Percentiles rank a stretch among this genome's conserved stretches.
phyloP scores from a whole-genome alignment of 2,329 filamentous ascomycete genomes.

The Drechslerella dactyloides region DNA sequence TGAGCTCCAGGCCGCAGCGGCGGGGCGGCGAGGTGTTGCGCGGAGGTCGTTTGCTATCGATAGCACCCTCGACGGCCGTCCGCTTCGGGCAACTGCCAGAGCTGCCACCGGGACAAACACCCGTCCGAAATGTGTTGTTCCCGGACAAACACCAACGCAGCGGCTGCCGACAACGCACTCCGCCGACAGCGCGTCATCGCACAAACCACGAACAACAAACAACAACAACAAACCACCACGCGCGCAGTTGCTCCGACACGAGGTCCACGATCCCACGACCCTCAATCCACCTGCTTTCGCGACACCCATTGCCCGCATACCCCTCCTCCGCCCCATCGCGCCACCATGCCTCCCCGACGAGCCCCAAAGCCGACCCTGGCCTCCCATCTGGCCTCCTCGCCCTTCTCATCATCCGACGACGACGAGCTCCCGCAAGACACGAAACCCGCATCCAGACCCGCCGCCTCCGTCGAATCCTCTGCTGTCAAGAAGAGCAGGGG shows the following conservation, averaged over 20 bases:
- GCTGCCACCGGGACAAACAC: too few relatives aligned
- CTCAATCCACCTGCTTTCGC: not conserved
- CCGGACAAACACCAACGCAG: too few relatives aligned
- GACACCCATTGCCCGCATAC: not conserved
- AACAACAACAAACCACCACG: not conserved
- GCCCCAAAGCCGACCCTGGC: conserved; percentile 12
- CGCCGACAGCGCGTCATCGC: too few relatives aligned
- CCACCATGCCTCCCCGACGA: conserved; percentile 36
- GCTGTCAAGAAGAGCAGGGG: conserved; percentile 31
- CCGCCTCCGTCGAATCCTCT: conserved; percentile 20
- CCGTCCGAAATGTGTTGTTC: too few relatives aligned
- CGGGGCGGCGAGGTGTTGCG: too few relatives aligned
- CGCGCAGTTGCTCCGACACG: not conserved
- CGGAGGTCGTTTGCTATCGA: not conserved
- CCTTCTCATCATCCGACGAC: conserved; percentile 19
- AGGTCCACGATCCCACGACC: not conserved
- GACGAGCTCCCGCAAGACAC: conserved; percentile 14
- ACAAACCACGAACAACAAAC: not conserved
- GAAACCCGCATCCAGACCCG: conserved; percentile 6
- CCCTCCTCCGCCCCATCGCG: not conserved
- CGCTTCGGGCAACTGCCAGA: too few relatives aligned
- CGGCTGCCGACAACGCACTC: too few relatives aligned
- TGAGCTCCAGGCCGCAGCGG: too few relatives aligned
- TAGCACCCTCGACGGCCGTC: not conserved
- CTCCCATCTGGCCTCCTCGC: conserved; percentile 18